Conservation (phyloP, 2,329 filamentous ascomycete genomes). For the Orbilia oligospora region DNA sequence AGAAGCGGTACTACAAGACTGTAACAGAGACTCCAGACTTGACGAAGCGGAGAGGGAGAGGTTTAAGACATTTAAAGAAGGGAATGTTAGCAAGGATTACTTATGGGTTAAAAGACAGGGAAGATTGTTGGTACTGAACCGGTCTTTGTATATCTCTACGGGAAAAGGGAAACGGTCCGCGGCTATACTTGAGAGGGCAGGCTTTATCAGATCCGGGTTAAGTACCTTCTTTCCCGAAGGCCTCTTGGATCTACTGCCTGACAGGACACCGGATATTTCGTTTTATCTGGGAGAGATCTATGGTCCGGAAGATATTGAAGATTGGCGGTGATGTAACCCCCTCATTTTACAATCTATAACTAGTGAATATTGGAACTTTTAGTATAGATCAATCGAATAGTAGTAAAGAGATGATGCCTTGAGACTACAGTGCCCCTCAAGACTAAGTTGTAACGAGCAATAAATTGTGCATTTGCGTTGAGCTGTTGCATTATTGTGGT, state of each 20-base stretch:
- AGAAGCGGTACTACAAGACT: not conserved
- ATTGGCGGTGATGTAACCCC: not conserved
- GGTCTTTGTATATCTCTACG: not conserved
- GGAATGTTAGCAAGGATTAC: not conserved
- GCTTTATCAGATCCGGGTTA: not conserved
- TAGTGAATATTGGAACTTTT: not conserved
- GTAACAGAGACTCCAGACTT: not conserved
- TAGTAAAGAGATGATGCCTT: too few species aligned
- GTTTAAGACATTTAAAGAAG: not conserved
- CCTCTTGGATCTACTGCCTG: not conserved
- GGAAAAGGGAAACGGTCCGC: conserved; percentile 1
- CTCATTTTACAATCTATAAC: not conserved
- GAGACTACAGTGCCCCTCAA: too few species aligned
- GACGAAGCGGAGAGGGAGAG: conserved; percentile 2
- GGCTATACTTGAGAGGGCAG: not conserved
- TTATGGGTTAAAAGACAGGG: not conserved
- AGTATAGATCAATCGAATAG: too few species aligned
- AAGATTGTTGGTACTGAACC: conserved; percentile 1
- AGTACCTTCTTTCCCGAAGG: not conserved
- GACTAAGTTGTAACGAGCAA: too few species aligned
- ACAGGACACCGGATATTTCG: not conserved
- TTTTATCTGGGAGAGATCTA: not conserved
- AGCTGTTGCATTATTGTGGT: conserved; percentile 20
- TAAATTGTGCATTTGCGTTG: conserved; percentile 7
- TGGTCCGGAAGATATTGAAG: not conserved